Conservation (phyloP, 768 basidiomycete genomes). For the Lactifluus volemus region DNA sequence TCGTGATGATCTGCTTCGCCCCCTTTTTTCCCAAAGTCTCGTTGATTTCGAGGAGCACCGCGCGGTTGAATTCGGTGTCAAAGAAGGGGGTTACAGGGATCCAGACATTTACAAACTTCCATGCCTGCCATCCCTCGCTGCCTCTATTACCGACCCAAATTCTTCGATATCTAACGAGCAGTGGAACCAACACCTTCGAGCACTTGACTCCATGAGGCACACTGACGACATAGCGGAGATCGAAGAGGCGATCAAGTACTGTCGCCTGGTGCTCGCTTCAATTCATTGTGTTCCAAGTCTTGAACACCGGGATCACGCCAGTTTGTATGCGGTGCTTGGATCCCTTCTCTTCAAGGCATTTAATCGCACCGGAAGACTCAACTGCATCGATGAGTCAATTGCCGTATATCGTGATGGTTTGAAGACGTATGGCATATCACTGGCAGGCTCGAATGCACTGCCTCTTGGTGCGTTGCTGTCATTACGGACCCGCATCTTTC, state of each 20-base stretch:
- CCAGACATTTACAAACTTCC: too few species aligned
- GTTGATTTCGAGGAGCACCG: too few species aligned
- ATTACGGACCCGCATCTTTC: too few species aligned
- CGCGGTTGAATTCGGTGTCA: too few species aligned
- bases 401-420: not conserved
- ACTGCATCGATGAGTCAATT: not conserved
- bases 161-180: not conserved
- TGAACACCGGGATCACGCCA: too few species aligned
- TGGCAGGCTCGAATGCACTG: too few species aligned
- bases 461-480: too few species aligned
- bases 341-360: not conserved
- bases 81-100: too few species aligned
- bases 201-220: not conserved
- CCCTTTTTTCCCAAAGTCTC: too few species aligned
- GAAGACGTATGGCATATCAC: too few species aligned
- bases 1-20: not conserved
- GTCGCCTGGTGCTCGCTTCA: not conserved
- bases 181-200: not conserved
- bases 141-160: not conserved
- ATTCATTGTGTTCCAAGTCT: not conserved
- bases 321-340: rapidly evolving
- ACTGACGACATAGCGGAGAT: not conserved
- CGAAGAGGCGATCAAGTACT: not conserved
- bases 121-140: not conserved
- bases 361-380: not conserved